phyloP scores from a whole-genome alignment of 139 green algal species.

The Nannochloris sp. region DNA sequence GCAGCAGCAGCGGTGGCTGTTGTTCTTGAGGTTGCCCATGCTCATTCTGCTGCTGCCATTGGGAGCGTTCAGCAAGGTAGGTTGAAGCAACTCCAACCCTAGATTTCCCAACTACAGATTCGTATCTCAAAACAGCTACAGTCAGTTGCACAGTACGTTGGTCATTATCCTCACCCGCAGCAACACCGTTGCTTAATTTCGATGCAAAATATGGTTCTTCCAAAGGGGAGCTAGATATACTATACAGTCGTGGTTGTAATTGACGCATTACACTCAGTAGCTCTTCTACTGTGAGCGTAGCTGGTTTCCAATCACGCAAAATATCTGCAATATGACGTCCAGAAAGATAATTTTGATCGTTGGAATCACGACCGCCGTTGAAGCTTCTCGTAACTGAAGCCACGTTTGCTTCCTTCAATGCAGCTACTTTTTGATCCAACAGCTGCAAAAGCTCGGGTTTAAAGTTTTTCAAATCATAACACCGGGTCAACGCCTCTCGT shows the following conservation, averaged over 20 bases:
- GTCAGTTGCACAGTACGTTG: slow-evolving; percentile 42
- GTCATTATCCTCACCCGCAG: no score
- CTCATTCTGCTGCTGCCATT: no score
- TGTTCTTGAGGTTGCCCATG: slow-evolving; percentile 16
- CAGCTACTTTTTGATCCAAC: slow-evolving; percentile 1
- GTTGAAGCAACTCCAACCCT: slow-evolving; percentile 73
- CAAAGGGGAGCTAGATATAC: slow-evolving; percentile 57
- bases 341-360: slow-evolving; percentile 5
- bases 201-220: no score
- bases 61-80: slow-evolving; percentile 46
- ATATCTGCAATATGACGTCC: slow-evolving; percentile 42
- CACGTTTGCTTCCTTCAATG: neutral
- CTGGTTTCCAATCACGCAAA: slow-evolving; percentile 45
- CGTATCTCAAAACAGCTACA: slow-evolving; percentile 66
- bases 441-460: slow-evolving; percentile 52
- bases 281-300: slow-evolving; percentile 14
- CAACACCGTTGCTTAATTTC: no score
- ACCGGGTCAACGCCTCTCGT: slow-evolving; percentile 47
- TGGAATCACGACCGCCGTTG: neutral
- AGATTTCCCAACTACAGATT: slow-evolving; percentile 19
- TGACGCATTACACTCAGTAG: slow-evolving; percentile 52
- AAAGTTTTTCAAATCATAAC: slow-evolving; percentile 73
- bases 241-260: slow-evolving; percentile 84
- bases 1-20: neutral
- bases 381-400: neutral